phyloP scores from a whole-genome alignment of 2,329 filamentous ascomycete genomes.

The Penicillium rolfsii region DNA sequence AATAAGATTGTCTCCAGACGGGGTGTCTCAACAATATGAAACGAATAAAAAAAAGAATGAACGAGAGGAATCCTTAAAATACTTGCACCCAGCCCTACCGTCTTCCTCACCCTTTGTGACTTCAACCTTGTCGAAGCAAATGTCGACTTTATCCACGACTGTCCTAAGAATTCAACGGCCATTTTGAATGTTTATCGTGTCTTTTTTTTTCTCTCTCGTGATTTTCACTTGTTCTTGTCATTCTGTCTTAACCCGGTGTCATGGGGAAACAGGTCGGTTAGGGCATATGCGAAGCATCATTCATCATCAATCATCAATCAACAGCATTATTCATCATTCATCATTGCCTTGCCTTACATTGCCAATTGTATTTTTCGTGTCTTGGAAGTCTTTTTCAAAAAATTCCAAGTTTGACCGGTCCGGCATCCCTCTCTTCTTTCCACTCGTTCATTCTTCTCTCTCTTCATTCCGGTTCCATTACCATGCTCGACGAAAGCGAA shows the following conservation, averaged over 20 bases:
- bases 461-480: neutral
- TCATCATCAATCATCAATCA: slow-evolving; percentile 9
- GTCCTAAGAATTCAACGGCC: slow-evolving; percentile 8
- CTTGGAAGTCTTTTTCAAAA: neutral
- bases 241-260: slow-evolving; percentile 11
- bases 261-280: slow-evolving; percentile 3
- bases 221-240: slow-evolving; percentile 7
- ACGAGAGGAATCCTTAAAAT: neutral
- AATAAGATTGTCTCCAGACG: neutral
- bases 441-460: neutral
- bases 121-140: slow-evolving; percentile 8
- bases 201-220: slow-evolving; percentile 1
- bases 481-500: neutral
- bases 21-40: neutral
- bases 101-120: neutral
- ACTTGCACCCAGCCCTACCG: neutral
- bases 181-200: slow-evolving; percentile 9
- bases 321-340: slow-evolving; percentile 11
- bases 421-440: neutral
- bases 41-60: neutral
- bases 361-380: neutral
- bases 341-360: slow-evolving; percentile 8
- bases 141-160: slow-evolving; percentile 9
- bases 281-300: slow-evolving; percentile 15
- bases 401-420: neutral